Evolutionary conservation across 805 yeast species (phyloP), one percentile per base, ranked within the genome.

Genomic region (Candida caryicola): DNA sequence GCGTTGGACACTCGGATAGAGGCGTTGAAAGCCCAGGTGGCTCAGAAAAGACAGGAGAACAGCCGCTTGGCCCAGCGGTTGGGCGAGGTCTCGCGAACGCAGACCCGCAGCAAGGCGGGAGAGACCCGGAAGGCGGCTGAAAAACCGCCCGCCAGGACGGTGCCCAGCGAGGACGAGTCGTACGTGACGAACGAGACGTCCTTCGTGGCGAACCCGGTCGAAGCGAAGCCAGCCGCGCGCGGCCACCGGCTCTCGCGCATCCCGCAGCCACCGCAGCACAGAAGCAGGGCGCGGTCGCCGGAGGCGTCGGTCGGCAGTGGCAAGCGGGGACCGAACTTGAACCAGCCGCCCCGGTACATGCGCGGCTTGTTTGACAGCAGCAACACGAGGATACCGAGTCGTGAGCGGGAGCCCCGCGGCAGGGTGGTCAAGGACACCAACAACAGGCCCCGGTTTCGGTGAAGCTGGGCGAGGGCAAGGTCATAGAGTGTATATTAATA

Each of bases 291-390:
- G 17, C 31, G 34, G 17, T 12, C 29, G 23, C 40, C 18, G 23
- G 37, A 21, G 26, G 15, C 31, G 15, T 7, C 25, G 25, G 25
- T 21, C 9, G n/a, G n/a, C n/a, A 7, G 9, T 21, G 28, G 44
- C 31, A 39, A 31, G 18, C 33, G 29, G 9, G 55, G 57, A 3
- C 74, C 74, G n/a, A 65, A 69, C 40, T 56, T 69, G 28, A 57
- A 68, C 51, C 74, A 69, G 46, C 64, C 69, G 2, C 73, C 73
- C 8, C 52, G 74, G 34, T 69, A 67, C 50, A 55, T 67, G 65
- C 49, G 59, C 14, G 72, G 70, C 3, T 55, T 67, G 17, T 62
- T 63, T 41, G 66, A 59, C 26, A 48, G 47, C 14, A 40, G 44
- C 25, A 39, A 37, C 26, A 32, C 37, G 18, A 29, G 36, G 23